Conservation (phyloP, 345 rosid species). For the Chamaenerion angustifolium region DNA sequence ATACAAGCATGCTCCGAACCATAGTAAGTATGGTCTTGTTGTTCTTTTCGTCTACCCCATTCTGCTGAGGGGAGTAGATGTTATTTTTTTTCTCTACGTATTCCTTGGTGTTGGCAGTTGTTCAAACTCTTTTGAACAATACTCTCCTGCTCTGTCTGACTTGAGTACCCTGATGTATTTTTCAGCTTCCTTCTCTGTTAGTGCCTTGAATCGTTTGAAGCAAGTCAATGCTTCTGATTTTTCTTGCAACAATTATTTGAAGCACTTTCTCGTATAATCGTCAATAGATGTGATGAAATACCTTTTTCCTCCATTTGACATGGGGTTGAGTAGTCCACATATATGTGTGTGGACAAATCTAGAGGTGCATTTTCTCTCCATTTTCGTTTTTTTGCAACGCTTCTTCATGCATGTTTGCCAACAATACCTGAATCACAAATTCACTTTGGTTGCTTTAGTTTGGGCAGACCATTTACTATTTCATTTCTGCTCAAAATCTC, state of each 20-base stretch:
- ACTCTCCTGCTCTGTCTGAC: background rate
- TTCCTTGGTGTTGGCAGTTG: background rate
- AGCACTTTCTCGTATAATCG: background rate
- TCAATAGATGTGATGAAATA: no score
- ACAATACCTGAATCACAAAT: background rate
- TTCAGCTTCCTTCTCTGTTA: background rate
- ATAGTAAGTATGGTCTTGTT: background rate
- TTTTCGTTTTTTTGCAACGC: background rate
- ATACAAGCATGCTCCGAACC: background rate
- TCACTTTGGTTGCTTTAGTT: background rate
- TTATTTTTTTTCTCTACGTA: background rate
- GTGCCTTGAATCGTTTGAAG: background rate
- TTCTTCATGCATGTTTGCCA: background rate
- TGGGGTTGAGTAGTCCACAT: background rate
- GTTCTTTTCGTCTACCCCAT: background rate
- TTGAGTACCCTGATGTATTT: background rate
- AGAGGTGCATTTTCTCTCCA: background rate
- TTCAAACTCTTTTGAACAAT: background rate
- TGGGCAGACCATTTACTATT: constrained; percentile 1
- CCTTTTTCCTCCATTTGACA: background rate
- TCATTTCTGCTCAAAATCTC: constrained; percentile 1
- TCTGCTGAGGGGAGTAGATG: background rate
- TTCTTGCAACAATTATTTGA: background rate
- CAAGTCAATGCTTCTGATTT: background rate
- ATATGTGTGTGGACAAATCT: background rate